Evolutionary conservation across 306 rosid species (phyloP), one percentile per base, ranked within the genome.

Genomic region (Medicago ruthenica): DNA sequence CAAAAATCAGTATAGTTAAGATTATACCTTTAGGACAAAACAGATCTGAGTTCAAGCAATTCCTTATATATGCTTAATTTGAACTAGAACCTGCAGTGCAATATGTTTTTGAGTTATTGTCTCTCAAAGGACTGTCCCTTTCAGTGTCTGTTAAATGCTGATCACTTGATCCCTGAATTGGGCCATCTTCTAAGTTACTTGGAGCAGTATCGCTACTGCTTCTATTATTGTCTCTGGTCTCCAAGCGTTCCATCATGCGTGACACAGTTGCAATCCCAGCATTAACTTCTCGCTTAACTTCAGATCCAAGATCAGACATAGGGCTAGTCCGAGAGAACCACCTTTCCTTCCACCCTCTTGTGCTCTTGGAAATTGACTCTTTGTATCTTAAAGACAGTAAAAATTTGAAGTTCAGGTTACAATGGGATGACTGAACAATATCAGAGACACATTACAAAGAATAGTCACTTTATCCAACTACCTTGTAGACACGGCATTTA

Each of bases 331-430:
- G 96, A 76, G 98, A 92, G 83, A 92, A 95, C 80, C 91, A 84
- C 81, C 90, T 95, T 78, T 95, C 99, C 89, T 82, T 95, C 99
- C 99, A 95, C 37, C 97, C 93, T 86, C 83, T 86, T 6, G 99
- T 92, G 89, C 97, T 89, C 86, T 90, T 95, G 57, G 96, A 86
- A 80, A 95, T 95, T 8, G 99, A 95, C 71, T 95, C 99, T 81
- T 92, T 95, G 89, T 92, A 92, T 84, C 99, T 94, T 78, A 67
- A 48, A 83, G 24, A 27, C 36, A 45, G 67, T 60, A 21, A 22
- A 53, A 79, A 18, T 59, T 47, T 68, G 22, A 16, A 17, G 24
- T 76, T 75, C 22, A 78, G 17, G 40, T 78, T 67, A 53, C 34
- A 34, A 13, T 45, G 67, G 40, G 57, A 69, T 18, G 76, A 58